Base-by-base conservation (phyloP, 2,329 filamentous ascomycete genomes). In the Apiospora aurea region DNA sequence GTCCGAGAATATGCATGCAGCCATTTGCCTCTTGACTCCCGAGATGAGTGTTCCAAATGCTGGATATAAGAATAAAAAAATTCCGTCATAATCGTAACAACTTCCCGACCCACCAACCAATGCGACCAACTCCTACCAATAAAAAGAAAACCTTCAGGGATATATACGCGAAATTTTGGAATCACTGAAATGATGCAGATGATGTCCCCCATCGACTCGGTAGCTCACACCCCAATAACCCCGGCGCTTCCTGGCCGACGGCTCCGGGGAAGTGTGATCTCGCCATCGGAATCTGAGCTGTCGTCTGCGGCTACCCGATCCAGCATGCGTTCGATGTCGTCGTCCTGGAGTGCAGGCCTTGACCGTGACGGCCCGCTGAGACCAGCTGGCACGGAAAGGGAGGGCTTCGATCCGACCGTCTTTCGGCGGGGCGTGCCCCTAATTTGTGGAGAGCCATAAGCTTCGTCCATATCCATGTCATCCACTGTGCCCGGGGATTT, bases 291-390 rank as follows among this genome's bases (percentile, higher is more conserved):
- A 64, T 89, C 88, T 24, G 87, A 89, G 71, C 87, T 85, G 64
- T 86, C 86, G n/a, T 81, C 82, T 44, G 84, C 86, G 2, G 83
- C 85, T 2, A 84, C 87, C 47, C 83, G 83, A 71, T 90, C 88
- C 53, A 90, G 80, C 86, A 90, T 89, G 49, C 85, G 83, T 72
- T 90, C 88, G 71, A 90, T 88, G 51, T 90, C 88, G 57, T 87
- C 87, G 49, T 89, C 88, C 2, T 82, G 82, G 51, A 90, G 75
- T 5, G 81, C 78, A n/a, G 82, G 78, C 75, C 85, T 78, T 72
- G 84, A 77, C 76, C 83, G 81, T 7, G 80, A 78, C 10, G 80
- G 75, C 26, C 79, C 81, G 6, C 84, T 83, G 8, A 90, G 80
- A 0, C 87, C 87, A 6, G 83, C 83, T 0, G 88, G 86, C 26